Evolutionary conservation across 805 yeast genomes (phyloP).

Genomic region (Ogataea pini): DNA sequence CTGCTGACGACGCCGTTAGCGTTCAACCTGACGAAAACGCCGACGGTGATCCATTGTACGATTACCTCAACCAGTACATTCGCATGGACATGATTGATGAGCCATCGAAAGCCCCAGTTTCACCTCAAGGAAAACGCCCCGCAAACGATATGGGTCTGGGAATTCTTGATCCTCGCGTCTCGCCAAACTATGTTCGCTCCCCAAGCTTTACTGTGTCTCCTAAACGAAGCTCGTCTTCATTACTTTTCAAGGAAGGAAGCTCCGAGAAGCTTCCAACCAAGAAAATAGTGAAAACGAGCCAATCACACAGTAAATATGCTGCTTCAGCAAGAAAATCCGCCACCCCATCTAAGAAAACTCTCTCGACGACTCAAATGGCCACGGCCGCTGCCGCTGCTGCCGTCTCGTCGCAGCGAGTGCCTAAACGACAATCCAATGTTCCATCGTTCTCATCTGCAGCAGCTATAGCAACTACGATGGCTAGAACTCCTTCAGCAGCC

Average conservation of each 20-base stretch:
- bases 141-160: not conserved
- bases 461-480: conserved; percentile 23
- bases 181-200: not conserved
- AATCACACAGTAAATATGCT: not conserved
- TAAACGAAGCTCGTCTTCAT: conserved; percentile 12
- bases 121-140: not conserved
- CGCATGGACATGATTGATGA: conserved; percentile 22
- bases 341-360: conserved; percentile 16
- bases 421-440: conserved; percentile 15
- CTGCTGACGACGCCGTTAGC: conserved; percentile 5
- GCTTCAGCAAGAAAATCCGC: conserved; percentile 3
- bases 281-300: conserved; percentile 4
- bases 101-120: not conserved
- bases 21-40: conserved; percentile 1
- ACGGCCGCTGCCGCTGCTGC: conserved; percentile 35
- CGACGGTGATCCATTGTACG: conserved; percentile 16
- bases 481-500: conserved; percentile 13
- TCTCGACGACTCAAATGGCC: conserved; percentile 30
- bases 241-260: conserved; percentile 11
- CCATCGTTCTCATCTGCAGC: conserved; percentile 26
- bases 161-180: not conserved
- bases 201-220: conserved; percentile 4
- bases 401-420: conserved; percentile 20
- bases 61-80: conserved; percentile 23
- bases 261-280: not conserved